Evolutionary conservation across 306 rosid genomes (phyloP).

Genomic region (Glycine tomentella): DNA sequence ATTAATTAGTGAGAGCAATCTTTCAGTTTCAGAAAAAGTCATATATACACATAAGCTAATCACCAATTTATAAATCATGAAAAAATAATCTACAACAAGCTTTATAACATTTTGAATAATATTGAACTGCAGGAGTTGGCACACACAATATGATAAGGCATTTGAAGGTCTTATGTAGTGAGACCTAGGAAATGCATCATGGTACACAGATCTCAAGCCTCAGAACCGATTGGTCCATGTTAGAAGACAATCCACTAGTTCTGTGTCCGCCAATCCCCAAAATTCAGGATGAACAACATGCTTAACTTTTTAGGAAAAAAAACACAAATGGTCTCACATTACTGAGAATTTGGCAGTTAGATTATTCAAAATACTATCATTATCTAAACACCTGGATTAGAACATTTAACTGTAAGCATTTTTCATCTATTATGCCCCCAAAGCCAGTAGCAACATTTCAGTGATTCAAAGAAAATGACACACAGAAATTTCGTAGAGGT

Average conservation of each 20-base stretch:
- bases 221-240: conserved; percentile 3
- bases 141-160: conserved; percentile 24
- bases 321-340: conserved; percentile 17
- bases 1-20: conserved; percentile 13
- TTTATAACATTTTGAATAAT: conserved; percentile 15
- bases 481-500: conserved; percentile 17
- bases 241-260: conserved; percentile 29
- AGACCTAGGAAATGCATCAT: conserved; percentile 6
- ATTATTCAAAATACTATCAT: conserved; percentile 24
- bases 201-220: conserved; percentile 14
- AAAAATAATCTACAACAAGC: too few relatives aligned
- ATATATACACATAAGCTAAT: not conserved
- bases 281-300: not conserved
- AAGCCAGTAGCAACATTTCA: conserved; percentile 21
- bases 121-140: not conserved
- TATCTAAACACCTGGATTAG: not conserved
- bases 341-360: not conserved
- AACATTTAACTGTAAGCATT: not conserved
- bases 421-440: conserved; percentile 20
- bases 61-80: too few relatives aligned
- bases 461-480: conserved; percentile 24
- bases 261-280: conserved; percentile 1
- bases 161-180: not conserved
- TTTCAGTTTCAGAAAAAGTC: conserved; percentile 13
- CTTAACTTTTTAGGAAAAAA: conserved; percentile 19